Base-by-base conservation (phyloP, 139 green algal species). In the Cymbomonas tetramitiformis region DNA sequence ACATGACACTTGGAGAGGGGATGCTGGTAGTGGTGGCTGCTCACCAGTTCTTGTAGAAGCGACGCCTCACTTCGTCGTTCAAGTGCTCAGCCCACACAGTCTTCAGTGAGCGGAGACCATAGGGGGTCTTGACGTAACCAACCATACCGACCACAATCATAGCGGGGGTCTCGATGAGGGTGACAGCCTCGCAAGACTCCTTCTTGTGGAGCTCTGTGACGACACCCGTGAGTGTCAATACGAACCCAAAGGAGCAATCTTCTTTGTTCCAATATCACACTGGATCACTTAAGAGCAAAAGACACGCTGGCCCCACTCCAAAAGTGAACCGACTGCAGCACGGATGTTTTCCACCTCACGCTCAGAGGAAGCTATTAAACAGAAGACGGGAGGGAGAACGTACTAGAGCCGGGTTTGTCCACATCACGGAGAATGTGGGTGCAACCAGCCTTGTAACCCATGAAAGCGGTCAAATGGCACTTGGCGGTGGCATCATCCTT, bases 181-280 rank as follows among this genome's bases (percentile, higher is more conserved):
- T 98, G 46, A 99, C 92, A 18, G 85, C 69, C 81, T 99, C 92
- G 68, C 74, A 85, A 8, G 84, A 83, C 83, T 99, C 92, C 87
- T 99, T 99, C 86, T 98, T 97, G 82, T 99, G 92, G 49, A 95
- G 78, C 85, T 98, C n/a, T n/a, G n/a, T n/a, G n/a, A n/a, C n/a
- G n/a, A n/a, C n/a, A n/a, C n/a, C n/a, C n/a, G 47, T 71, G 61
- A 21, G 10, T 12, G n/a, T n/a, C 15, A 15, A 19, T 15, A 44
- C 36, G 36, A n/a, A n/a, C n/a, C n/a, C n/a, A n/a, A n/a, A n/a
- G n/a, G n/a, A n/a, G n/a, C n/a, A n/a, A n/a, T n/a, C n/a, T n/a
- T n/a, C n/a, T n/a, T n/a, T n/a, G n/a, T n/a, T n/a, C n/a, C n/a
- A n/a, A n/a, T n/a, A n/a, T n/a, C n/a, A n/a, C n/a, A n/a, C n/a